These are phyloP conservation scores for Trametes hirsuta DNA, from an alignment of 1,284 basidiomycete species.

Conservation along the genomic window DNA sequence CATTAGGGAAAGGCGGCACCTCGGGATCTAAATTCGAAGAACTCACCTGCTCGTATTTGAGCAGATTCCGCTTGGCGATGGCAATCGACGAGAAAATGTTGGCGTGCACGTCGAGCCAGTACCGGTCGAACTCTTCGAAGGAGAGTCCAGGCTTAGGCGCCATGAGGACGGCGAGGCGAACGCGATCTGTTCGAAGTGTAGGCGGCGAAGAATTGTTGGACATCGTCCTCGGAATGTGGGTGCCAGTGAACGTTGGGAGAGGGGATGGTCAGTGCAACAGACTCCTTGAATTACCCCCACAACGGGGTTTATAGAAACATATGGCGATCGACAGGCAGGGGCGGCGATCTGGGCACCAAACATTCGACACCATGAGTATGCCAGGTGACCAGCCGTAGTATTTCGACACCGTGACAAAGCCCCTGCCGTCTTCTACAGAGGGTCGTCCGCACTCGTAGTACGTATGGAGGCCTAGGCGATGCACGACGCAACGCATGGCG, in stretches of 20 bases:
- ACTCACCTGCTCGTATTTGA: constrained; percentile 30
- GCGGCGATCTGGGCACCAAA: background rate
- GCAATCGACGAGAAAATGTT: constrained; percentile 26
- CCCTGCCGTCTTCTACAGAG: background rate
- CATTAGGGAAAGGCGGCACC: background rate
- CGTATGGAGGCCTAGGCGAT: background rate
- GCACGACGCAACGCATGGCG: background rate
- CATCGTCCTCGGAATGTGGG: background rate
- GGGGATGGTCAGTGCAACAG: background rate
- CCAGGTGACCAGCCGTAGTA: background rate
- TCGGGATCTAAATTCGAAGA: background rate
- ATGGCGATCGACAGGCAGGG: background rate
- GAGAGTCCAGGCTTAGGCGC: constrained; percentile 26
- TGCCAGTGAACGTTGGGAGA: background rate
- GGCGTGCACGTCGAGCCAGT: constrained; percentile 29
- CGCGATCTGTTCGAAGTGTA: constrained; percentile 19
- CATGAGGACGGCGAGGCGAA: constrained; percentile 27
- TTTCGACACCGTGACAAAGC: background rate
- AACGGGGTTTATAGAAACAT: background rate
- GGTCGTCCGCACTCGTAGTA: background rate
- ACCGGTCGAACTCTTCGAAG: constrained; percentile 27
- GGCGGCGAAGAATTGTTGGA: constrained; percentile 2
- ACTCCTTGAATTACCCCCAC: background rate
- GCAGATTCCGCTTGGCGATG: constrained; percentile 26
- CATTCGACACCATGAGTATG: background rate